phyloP scores from a whole-genome alignment of 257 asterid species.

The Jacaranda copaia region DNA sequence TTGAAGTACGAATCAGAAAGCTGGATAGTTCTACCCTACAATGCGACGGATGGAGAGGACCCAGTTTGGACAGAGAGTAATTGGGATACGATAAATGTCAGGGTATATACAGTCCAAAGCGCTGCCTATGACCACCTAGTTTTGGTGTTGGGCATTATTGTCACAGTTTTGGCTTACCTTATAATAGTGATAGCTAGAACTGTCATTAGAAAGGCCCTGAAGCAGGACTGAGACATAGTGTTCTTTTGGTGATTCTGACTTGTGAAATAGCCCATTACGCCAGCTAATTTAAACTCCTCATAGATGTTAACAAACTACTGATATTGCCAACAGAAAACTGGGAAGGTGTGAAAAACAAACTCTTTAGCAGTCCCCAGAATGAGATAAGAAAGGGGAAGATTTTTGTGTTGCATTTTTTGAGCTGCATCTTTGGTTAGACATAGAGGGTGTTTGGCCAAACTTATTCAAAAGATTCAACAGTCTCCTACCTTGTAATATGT shows the following conservation, averaged over 20 bases:
- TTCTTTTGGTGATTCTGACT: conserved; percentile 22
- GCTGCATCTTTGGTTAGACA: conserved; percentile 24
- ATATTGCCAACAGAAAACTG: conserved; percentile 5
- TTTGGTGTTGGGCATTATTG: conserved; percentile 64
- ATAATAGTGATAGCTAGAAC: conserved; percentile 58
- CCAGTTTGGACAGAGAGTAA: conserved; percentile 98
- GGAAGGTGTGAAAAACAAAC: conserved; percentile 25
- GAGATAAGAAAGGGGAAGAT: conserved; percentile 3
- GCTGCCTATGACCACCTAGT: conserved; percentile 62
- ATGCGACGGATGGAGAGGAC: conserved; percentile 61
- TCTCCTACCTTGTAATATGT: too few species aligned
- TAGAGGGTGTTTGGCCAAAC: neutral
- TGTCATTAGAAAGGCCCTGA: conserved; percentile 82
- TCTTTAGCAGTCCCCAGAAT: conserved; percentile 17
- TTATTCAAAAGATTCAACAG: too few species aligned
- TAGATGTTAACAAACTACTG: conserved; percentile 5
- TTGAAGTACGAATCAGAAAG: conserved; percentile 65
- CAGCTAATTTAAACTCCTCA: conserved; percentile 15
- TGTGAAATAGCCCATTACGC: conserved; percentile 21
- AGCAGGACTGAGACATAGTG: conserved; percentile 64
- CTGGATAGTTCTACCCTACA: conserved; percentile 73
- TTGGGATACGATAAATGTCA: conserved; percentile 71
- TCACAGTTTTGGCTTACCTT: conserved; percentile 70
- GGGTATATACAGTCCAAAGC: conserved; percentile 69
- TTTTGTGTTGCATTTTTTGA: conserved; percentile 31